A percentile compares a stretch with the other conserved stretches of the same genome.
Conservation (phyloP, 345 rosid genomes). For the Punica granatum region DNA sequence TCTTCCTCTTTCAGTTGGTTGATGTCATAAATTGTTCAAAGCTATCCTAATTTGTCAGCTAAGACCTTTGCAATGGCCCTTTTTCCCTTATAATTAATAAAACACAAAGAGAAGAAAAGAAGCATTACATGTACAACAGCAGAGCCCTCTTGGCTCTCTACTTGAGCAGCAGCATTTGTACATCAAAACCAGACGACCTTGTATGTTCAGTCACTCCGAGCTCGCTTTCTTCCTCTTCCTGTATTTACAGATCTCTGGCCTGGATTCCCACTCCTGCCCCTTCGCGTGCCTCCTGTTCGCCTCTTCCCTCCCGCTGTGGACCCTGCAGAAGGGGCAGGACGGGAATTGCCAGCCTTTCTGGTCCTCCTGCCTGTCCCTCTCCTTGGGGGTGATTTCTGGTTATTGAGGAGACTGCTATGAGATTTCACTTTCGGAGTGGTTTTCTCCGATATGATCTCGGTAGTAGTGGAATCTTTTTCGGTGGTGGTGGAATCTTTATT, state of each 20-base stretch:
- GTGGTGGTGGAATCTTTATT: background rate
- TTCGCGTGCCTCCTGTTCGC: constrained; percentile 23
- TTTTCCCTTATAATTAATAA: too few species aligned
- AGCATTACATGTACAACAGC: background rate
- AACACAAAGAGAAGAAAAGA: background rate
- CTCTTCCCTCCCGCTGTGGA: constrained; percentile 25
- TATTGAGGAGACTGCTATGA: constrained; percentile 14
- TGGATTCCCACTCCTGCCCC: constrained; percentile 15
- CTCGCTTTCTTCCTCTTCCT: constrained; percentile 41
- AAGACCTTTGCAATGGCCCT: background rate
- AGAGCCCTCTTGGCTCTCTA: background rate
- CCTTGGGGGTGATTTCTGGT: constrained; percentile 31
- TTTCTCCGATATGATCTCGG: constrained; percentile 1
- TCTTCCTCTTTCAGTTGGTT: too few species aligned
- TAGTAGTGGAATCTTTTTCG: background rate
- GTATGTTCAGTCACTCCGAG: constrained; percentile 31
- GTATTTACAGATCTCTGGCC: constrained; percentile 19
- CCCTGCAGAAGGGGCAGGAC: constrained; percentile 32
- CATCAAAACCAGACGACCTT: background rate
- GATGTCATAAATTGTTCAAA: background rate
- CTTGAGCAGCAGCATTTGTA: background rate
- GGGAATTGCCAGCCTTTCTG: constrained; percentile 19
- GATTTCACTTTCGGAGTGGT: constrained; percentile 16
- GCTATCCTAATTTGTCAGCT: background rate
- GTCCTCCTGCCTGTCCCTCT: constrained; percentile 14